Base-by-base conservation (phyloP, 2,329 filamentous ascomycete genomes). In the Beauveria sp. region DNA sequence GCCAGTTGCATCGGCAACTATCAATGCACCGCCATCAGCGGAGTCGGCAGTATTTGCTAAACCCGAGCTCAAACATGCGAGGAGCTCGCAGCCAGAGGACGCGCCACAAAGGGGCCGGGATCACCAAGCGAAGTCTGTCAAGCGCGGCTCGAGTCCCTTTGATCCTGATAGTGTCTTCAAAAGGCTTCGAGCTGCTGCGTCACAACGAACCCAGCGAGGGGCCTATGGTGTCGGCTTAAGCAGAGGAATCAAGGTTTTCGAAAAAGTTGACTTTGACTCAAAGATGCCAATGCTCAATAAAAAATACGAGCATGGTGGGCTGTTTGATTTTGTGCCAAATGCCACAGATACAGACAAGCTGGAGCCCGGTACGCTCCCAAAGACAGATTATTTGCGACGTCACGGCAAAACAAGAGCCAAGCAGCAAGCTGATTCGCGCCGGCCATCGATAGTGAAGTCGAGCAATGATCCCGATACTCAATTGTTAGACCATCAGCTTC, bases 101-200 rank as follows among this genome's bases (percentile, higher is more conserved):
- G 69, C 45, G 6, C 30, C 67, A 45, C 62, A 68, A 64, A 65
- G 71, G 57, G 67, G 72, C 52, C 65, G 71, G 63, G 70, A 70
- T 14, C 20, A 49, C 2, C 50, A 42, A 43, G 70, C 70, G 56
- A 69, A 68, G 64, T 66, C 73, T 1, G 67, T 74, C 18, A 86
- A 86, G 67, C 73, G 83, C 62, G 77, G 80, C 16, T 74, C 78
- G 1, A 86, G 83, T 64, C 83, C 83, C 0, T 85, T 86, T 63
- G 80, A 82, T 53, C 78, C 81, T 3, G 77, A 83, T 63, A 82
- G 81, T 0, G 82, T 86, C 1, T 86, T 81, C 68, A 86, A 86
- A 68, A 77, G 81, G 46, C 78, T 86, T 10, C 74, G 77, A 38
- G 80, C 82, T 3, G 81, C 80, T 14, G 66, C 82, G 30, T 69